These are phyloP conservation scores for Closterium sp. DNA, from an alignment of 139 green algal species.

Conservation along the genomic window DNA sequence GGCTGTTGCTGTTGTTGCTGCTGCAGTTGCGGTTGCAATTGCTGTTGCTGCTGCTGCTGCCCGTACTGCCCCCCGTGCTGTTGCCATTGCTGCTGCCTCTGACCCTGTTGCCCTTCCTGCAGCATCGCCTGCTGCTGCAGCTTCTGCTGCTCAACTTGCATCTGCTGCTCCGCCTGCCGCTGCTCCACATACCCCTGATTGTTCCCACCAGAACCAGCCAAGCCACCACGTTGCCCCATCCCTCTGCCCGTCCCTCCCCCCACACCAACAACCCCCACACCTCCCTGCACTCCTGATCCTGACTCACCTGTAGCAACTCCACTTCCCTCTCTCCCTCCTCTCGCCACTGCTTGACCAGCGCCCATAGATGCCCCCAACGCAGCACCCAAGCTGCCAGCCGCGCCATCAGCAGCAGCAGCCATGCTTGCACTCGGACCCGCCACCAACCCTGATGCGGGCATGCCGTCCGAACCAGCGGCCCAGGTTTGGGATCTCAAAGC, in stretches of 20 bases:
- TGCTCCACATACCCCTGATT: not conserved
- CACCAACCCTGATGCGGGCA: not conserved
- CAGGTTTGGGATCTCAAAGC: not conserved
- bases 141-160: not conserved
- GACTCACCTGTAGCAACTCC: not conserved
- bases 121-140: not conserved
- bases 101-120: not conserved
- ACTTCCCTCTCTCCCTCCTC: not conserved
- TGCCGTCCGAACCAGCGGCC: not conserved
- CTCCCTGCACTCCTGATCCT: not conserved
- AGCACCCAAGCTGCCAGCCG: not conserved
- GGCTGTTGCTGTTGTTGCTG: no score
- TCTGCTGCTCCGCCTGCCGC: not conserved
- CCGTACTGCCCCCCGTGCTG: not conserved
- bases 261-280: not conserved
- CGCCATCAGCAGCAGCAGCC: not conserved
- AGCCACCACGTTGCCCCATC: not conserved
- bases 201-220: not conserved
- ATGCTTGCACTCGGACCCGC: not conserved
- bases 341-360: not conserved
- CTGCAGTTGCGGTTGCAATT: not conserved
- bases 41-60: not conserved
- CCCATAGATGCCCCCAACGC: not conserved
- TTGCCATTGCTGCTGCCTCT: slow-evolving; percentile 2
- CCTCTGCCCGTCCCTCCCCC: not conserved